A percentile compares a stretch with the other conserved stretches of the same genome.
phyloP scores from a whole-genome alignment of 2,329 filamentous ascomycete species.

The Falciphora oryzae region DNA sequence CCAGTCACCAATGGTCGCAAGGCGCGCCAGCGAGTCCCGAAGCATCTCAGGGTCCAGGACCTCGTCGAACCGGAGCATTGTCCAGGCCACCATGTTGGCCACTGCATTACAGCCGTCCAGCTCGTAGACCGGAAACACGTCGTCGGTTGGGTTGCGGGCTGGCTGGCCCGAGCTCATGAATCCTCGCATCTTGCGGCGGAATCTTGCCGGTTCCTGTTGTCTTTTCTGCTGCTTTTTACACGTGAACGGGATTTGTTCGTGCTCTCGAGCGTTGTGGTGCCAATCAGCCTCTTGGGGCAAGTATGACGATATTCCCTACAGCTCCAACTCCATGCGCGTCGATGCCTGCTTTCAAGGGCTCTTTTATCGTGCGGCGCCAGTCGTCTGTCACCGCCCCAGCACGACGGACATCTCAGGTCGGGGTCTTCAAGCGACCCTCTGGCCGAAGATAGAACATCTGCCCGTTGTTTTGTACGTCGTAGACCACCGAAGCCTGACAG shows the following conservation, averaged over 20 bases:
- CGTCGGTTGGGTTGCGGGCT: slow-evolving; percentile 16
- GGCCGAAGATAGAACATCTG: neutral
- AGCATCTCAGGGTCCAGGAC: slow-evolving; percentile 38
- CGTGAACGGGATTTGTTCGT: no score
- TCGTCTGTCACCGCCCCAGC: neutral
- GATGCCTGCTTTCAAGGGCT: neutral
- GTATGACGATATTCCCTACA: neutral
- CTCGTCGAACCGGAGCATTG: slow-evolving; percentile 37
- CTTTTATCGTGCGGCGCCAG: neutral
- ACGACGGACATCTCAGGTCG: neutral
- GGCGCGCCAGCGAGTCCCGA: slow-evolving; percentile 25
- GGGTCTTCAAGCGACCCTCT: neutral
- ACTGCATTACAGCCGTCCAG: slow-evolving; percentile 22
- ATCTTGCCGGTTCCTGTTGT: neutral
- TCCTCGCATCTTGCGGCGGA: neutral
- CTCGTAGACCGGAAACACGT: slow-evolving; percentile 27
- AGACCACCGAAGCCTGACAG: neutral
- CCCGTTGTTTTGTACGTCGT: neutral
- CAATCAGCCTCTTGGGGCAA: neutral
- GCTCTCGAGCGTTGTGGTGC: neutral
- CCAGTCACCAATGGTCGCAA: slow-evolving; percentile 40
- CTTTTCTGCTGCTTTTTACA: neutral
- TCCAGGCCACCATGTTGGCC: slow-evolving; percentile 26
- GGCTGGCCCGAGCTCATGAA: slow-evolving; percentile 7
- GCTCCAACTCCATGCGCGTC: neutral